Conservation (phyloP, 805 yeast species). For the Candida berthetii region DNA sequence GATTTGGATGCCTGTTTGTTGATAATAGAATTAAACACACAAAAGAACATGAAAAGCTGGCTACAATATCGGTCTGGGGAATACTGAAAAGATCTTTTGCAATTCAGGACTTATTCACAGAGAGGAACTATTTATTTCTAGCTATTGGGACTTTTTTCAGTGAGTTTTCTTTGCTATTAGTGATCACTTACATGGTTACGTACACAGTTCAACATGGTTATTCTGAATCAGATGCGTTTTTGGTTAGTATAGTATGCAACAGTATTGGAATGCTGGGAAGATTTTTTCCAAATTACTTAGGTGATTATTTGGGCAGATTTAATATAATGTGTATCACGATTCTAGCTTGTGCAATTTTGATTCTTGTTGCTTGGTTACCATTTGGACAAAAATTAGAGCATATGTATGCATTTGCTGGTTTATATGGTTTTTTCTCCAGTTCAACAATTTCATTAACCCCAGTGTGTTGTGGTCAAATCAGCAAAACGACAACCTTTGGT, state of each 20-base stretch:
- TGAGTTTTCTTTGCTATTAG: slow-evolving; percentile 48
- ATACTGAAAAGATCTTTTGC: slow-evolving; percentile 4
- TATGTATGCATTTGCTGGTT: slow-evolving; percentile 44
- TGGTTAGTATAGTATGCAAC: slow-evolving; percentile 31
- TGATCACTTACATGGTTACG: slow-evolving; percentile 49
- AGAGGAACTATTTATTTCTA: slow-evolving; percentile 4
- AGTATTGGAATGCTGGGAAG: slow-evolving; percentile 47
- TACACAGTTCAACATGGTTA: slow-evolving; percentile 50
- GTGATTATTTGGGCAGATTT: slow-evolving; percentile 50
- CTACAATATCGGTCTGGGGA: neutral
- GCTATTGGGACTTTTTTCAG: slow-evolving; percentile 12
- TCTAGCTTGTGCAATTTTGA: slow-evolving; percentile 35
- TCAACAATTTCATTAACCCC: slow-evolving; percentile 62
- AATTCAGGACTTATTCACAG: slow-evolving; percentile 9
- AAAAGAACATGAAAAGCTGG: slow-evolving; percentile 1
- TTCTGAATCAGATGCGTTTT: slow-evolving; percentile 31
- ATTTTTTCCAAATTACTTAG: slow-evolving; percentile 44
- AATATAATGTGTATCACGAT: slow-evolving; percentile 48
- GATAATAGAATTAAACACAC: slow-evolving; percentile 12
- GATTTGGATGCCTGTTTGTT: slow-evolving; percentile 25
- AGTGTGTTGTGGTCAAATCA: slow-evolving; percentile 60
- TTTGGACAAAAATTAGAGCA: slow-evolving; percentile 39
- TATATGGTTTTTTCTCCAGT: slow-evolving; percentile 56
- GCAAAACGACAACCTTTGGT: slow-evolving; percentile 61
- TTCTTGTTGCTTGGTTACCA: slow-evolving; percentile 60